Conservation (phyloP, 179 eudicot species). For the Camellia oleifera region DNA sequence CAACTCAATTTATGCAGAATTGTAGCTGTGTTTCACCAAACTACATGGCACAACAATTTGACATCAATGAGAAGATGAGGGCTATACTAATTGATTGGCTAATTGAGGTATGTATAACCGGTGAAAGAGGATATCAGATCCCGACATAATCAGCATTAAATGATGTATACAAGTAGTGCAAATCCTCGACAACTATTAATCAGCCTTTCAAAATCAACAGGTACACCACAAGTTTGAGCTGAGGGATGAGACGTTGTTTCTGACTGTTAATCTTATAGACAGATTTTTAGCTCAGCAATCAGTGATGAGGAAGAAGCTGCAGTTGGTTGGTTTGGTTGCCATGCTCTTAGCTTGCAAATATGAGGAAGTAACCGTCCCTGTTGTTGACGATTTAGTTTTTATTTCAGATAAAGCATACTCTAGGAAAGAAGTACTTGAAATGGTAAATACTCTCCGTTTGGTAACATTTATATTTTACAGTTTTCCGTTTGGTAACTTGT, state of each 20-base stretch:
- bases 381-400: conserved; percentile 70
- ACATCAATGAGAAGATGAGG: conserved; percentile 87
- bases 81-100: conserved; percentile 91
- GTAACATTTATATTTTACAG: not conserved
- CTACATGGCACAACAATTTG: conserved; percentile 66
- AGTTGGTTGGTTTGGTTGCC: conserved; percentile 54
- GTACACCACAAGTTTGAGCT: conserved; percentile 93
- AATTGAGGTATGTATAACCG: conserved; percentile 52
- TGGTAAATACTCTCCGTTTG: conserved; percentile 37
- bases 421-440: conserved; percentile 72
- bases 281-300: conserved; percentile 68
- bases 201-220: conserved; percentile 25
- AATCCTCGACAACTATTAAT: no score
- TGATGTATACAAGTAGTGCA: no score
- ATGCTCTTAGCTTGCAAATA: conserved; percentile 58
- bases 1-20: conserved; percentile 28
- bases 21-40: conserved; percentile 41
- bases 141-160: no score
- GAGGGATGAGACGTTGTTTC: conserved; percentile 78
- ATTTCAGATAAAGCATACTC: conserved; percentile 86
- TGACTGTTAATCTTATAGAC: conserved; percentile 78
- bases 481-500: not conserved
- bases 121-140: no score
- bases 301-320: conserved; percentile 81
- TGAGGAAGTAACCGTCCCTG: conserved; percentile 52